Evolutionary conservation across 1,284 basidiomycete genomes (phyloP).

Genomic region (Abortiporus biennis): DNA sequence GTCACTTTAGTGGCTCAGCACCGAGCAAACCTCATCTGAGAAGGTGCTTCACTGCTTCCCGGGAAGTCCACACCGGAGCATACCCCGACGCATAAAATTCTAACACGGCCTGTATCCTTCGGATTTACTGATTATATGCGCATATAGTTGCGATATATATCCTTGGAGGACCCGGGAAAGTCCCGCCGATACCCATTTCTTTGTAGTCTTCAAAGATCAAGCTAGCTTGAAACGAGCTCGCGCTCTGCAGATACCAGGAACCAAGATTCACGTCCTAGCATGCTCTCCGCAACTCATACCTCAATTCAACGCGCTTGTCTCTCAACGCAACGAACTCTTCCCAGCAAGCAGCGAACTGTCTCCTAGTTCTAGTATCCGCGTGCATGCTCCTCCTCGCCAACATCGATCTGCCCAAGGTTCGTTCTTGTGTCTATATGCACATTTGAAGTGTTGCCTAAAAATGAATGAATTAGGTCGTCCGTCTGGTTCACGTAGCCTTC

Average conservation of each 20-base stretch:
- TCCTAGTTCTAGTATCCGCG: not conserved
- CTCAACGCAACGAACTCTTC: too few species aligned
- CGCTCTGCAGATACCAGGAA: conserved; percentile 12
- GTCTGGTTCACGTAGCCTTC: too few species aligned
- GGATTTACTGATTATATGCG: too few species aligned
- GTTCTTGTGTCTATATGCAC: not conserved
- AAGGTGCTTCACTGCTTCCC: too few species aligned
- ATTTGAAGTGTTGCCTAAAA: not conserved
- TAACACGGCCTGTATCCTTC: too few species aligned
- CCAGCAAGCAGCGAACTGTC: too few species aligned
- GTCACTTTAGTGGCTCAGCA: too few species aligned
- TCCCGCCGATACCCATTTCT: conserved; percentile 17
- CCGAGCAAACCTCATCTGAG: too few species aligned
- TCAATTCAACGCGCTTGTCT: conserved; percentile 13
- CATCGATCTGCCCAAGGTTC: conserved; percentile 1
- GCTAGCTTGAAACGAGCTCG: conserved; percentile 22
- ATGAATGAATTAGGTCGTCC: not conserved
- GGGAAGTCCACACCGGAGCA: too few species aligned
- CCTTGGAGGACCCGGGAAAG: conserved; percentile 11
- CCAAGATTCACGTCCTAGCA: conserved; percentile 19
- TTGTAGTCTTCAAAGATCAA: conserved; percentile 23
- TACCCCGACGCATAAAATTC: too few species aligned
- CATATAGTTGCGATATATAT: conserved; percentile 17
- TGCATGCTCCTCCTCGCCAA: not conserved
- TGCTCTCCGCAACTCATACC: conserved; percentile 16